Evolutionary conservation across 768 basidiomycete species (phyloP).

Genomic region (Tephrocybe sp.): DNA sequence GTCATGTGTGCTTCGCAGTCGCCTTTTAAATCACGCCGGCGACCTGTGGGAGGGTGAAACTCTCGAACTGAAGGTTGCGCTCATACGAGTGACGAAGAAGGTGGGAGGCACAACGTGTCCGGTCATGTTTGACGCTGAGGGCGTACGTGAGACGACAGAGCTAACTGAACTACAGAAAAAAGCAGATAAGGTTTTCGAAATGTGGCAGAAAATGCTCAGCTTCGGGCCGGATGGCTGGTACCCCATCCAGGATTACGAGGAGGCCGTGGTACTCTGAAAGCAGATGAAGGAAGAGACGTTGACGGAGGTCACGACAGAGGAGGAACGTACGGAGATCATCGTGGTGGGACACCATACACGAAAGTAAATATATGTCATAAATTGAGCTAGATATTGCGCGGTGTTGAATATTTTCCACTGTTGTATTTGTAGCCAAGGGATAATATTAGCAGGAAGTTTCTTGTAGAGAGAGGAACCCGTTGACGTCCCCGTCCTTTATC

Average conservation of each 20-base stretch:
- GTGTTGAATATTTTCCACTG: too few relatives aligned
- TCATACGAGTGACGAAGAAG: constrained; percentile 41
- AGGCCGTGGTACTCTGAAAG: constrained; percentile 32
- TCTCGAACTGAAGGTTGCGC: constrained; percentile 41
- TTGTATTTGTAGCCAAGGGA: too few relatives aligned
- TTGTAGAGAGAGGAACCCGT: too few relatives aligned
- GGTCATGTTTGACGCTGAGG: constrained; percentile 44
- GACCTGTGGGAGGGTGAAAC: constrained; percentile 53
- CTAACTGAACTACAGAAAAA: constrained; percentile 28
- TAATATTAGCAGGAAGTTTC: too few relatives aligned
- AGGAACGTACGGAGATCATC: constrained; percentile 37
- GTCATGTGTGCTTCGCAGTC: constrained; percentile 28
- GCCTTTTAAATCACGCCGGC: constrained; percentile 45
- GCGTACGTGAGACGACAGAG: constrained; percentile 40
- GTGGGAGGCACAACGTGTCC: constrained; percentile 41
- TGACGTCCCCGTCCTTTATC: too few relatives aligned
- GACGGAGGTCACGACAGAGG: constrained; percentile 26
- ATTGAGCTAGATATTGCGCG: constrained; percentile 6
- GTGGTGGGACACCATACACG: constrained; percentile 48
- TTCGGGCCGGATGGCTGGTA: constrained; percentile 44
- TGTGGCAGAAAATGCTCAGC: constrained; percentile 25
- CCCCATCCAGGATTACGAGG: constrained; percentile 39
- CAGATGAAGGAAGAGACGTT: constrained; percentile 33
- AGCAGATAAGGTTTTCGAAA: constrained; percentile 32
- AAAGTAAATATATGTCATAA: constrained; percentile 43